Evolutionary conservation across 345 rosid species (phyloP).

Genomic region (Trapa incisa): DNA sequence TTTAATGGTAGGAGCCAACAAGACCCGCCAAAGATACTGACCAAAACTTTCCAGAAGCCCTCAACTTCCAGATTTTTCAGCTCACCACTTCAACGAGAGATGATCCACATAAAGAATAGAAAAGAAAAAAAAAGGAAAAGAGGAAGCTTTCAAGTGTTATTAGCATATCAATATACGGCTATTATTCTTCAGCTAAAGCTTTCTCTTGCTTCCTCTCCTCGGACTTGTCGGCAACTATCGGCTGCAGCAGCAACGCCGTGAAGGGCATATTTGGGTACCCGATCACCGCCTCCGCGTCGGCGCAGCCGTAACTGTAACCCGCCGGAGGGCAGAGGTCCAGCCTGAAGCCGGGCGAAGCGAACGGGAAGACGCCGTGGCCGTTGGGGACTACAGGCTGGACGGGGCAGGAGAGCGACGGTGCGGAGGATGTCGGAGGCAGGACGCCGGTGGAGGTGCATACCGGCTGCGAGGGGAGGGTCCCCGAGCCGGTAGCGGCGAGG

Average conservation of each 20-base stretch:
- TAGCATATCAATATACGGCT: too few species aligned
- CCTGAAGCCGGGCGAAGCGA: background rate
- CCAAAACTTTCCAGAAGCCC: background rate
- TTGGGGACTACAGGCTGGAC: too few species aligned
- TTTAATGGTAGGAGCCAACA: too few species aligned
- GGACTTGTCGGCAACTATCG: slow-evolving; percentile 12
- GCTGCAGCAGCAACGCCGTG: slow-evolving; percentile 44
- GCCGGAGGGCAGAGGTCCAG: slow-evolving; percentile 19
- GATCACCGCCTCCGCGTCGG: slow-evolving; percentile 3
- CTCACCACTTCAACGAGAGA: background rate
- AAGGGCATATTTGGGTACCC: slow-evolving; percentile 42
- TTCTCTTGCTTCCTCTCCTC: background rate
- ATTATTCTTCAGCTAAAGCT: too few species aligned
- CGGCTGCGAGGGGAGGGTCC: slow-evolving; percentile 20
- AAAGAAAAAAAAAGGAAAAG: too few species aligned
- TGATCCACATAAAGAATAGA: too few species aligned
- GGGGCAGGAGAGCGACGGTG: too few species aligned
- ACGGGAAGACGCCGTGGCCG: slow-evolving; percentile 8
- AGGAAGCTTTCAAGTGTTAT: too few species aligned
- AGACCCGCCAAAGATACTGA: background rate
- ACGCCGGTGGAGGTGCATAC: slow-evolving; percentile 19
- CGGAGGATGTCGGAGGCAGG: slow-evolving; percentile 3
- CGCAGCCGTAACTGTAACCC: background rate
- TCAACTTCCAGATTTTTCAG: background rate
- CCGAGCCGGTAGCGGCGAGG: slow-evolving; percentile 18